Percentiles rank a stretch among this genome's conserved stretches.
These are phyloP conservation scores for Ophiorrhiza pumila DNA, from an alignment of 257 asterid genomes.

Conservation along the genomic window DNA sequence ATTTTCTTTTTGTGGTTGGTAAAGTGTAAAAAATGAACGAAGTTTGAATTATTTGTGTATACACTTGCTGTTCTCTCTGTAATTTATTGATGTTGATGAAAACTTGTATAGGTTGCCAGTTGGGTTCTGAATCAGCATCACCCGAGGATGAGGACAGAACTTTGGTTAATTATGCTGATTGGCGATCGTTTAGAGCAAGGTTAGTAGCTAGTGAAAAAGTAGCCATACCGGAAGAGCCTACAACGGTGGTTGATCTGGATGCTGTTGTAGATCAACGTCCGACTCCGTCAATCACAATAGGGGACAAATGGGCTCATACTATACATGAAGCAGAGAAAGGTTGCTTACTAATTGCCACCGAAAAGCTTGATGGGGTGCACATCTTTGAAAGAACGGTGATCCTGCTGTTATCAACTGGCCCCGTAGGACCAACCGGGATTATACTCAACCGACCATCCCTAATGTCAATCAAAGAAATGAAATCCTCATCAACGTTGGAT, in stretches of 20 bases:
- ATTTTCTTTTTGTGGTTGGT: not conserved
- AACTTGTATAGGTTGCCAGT: slow-evolving; percentile 39
- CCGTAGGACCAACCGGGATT: slow-evolving; percentile 63
- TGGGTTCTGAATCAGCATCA: slow-evolving; percentile 39
- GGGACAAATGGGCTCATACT: slow-evolving; percentile 76
- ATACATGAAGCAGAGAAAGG: slow-evolving; percentile 86
- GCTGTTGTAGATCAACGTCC: slow-evolving; percentile 20
- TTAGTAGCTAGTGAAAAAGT: slow-evolving; percentile 53
- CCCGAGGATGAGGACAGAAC: slow-evolving; percentile 53
- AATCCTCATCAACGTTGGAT: slow-evolving; percentile 50
- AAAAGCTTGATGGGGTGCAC: slow-evolving; percentile 86
- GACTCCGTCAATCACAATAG: slow-evolving; percentile 30
- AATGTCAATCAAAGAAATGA: slow-evolving; percentile 87
- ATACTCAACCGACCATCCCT: slow-evolving; percentile 86
- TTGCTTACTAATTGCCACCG: slow-evolving; percentile 67
- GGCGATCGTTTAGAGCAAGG: slow-evolving; percentile 80
- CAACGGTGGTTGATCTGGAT: slow-evolving; percentile 34
- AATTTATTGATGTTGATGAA: not conserved
- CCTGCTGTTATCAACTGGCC: slow-evolving; percentile 60
- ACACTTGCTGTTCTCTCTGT: not conserved
- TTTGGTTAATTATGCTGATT: slow-evolving; percentile 43
- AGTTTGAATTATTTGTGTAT: not conserved
- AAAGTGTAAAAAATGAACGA: not conserved
- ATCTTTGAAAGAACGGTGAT: slow-evolving; percentile 76
- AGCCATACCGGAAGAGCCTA: slow-evolving; percentile 15